Evolutionary conservation across 2,329 filamentous ascomycete species (phyloP), one percentile per base, ranked within the genome.

Genomic region (Fusarium sp.): DNA sequence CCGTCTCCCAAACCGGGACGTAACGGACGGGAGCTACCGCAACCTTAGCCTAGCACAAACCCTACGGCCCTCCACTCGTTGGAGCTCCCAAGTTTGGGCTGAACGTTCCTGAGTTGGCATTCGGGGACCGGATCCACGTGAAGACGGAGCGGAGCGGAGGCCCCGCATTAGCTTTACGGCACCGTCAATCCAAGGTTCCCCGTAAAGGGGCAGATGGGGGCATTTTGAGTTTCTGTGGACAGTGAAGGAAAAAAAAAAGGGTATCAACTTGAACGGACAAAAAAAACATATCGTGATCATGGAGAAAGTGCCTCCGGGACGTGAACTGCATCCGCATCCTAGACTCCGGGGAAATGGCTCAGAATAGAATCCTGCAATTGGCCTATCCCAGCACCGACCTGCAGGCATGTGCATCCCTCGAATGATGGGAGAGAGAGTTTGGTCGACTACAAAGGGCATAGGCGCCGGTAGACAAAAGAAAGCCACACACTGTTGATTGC

Each of bases 261-360:
- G 27, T 20, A 34, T 54, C 27, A 54, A 18, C 1, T 6, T 9
- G 23, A 50, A 13, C 18, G n/a, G 27, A 32, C 10, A 20, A 34
- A 32, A 50, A 52, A 32, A 54, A 54, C 18, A 54, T 34, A 34
- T 34, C 50, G 11, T 20, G 50, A 27, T 20, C n/a, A 32, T 34
- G 50, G 27, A 34, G 11, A 54, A 54, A 18, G 8, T 48, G 18
- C 10, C 5, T n/a, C 30, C 27, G 11, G 50, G 50, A 54, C 50
- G 50, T 54, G 50, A 54, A 54, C 50, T 54, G 50, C 35, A 20
- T 39, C n/a, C 43, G 18, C 18, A 45, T 32, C 20, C 37, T 74
- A 64, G 68, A 75, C 60, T 65, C 74, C 50, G 66, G 67, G 69
- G 74, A 66, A 68, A 73, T 39, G 39, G 64, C 73, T 69, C 61